Evolutionary conservation across 345 rosid genomes (phyloP).

Genomic region (Triadica sebifera): DNA sequence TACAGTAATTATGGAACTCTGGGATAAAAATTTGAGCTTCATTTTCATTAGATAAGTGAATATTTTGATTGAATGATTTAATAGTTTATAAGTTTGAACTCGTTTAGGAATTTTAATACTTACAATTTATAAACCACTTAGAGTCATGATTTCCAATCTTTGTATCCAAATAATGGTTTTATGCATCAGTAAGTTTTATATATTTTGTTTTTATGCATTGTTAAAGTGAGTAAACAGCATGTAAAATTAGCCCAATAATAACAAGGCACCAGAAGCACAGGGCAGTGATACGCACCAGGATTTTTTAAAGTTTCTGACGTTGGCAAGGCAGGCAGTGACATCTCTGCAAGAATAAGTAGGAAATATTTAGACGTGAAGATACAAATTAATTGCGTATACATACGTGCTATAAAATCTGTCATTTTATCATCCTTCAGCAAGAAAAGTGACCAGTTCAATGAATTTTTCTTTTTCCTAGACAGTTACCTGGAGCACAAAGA

Average conservation of each 20-base stretch:
- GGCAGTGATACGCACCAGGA: constrained; percentile 46
- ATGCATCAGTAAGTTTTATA: background rate
- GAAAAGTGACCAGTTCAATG: background rate
- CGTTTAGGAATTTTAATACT: background rate
- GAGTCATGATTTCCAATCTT: background rate
- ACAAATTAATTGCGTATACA: constrained; percentile 1
- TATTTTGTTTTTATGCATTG: too few species aligned
- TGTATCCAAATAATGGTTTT: background rate
- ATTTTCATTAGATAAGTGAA: background rate
- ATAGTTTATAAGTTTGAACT: background rate
- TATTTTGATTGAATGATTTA: background rate
- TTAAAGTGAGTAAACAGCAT: background rate
- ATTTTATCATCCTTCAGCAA: background rate
- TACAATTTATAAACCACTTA: background rate
- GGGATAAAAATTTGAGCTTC: background rate
- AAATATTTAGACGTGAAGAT: constrained; percentile 3
- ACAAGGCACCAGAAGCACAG: background rate
- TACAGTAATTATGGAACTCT: background rate
- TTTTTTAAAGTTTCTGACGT: constrained; percentile 70
- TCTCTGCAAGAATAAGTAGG: constrained; percentile 53
- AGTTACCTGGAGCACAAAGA: constrained; percentile 90
- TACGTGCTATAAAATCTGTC: background rate
- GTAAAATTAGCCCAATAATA: background rate
- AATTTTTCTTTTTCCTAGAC: background rate
- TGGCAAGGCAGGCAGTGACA: constrained; percentile 96